Percentiles rank a stretch among this genome's conserved stretches.
Evolutionary conservation across 2,329 filamentous ascomycete genomes (phyloP).

Genomic region (Orbilia javanica): DNA sequence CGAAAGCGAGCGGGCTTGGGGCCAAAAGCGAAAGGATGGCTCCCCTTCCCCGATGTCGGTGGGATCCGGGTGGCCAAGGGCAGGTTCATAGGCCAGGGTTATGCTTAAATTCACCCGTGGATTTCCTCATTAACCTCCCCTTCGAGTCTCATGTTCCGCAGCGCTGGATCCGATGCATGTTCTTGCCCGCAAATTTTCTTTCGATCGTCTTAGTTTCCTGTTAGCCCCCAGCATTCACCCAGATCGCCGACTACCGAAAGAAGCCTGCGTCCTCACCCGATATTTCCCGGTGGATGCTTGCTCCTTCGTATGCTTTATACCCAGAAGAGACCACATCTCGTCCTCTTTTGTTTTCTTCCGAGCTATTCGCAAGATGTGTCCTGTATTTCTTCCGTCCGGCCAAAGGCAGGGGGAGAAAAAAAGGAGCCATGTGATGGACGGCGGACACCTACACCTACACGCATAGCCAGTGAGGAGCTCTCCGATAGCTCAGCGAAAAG

Average conservation of each 20-base stretch:
- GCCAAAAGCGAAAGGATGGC: neutral
- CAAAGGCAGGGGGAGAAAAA: neutral
- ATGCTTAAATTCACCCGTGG: slow-evolving; percentile 42
- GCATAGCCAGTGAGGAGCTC: slow-evolving; percentile 46
- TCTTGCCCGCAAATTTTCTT: slow-evolving; percentile 21
- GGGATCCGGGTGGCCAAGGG: slow-evolving; percentile 50
- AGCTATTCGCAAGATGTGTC: neutral
- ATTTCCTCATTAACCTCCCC: neutral
- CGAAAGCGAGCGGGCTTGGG: slow-evolving; percentile 13
- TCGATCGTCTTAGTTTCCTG: slow-evolving; percentile 3
- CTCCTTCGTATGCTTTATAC: slow-evolving; percentile 20
- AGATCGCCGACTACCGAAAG: slow-evolving; percentile 58
- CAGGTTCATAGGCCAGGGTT: slow-evolving; percentile 18
- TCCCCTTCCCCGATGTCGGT: slow-evolving; percentile 54
- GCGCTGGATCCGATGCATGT: slow-evolving; percentile 49
- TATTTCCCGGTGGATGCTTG: slow-evolving; percentile 56
- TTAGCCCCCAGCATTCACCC: slow-evolving; percentile 38
- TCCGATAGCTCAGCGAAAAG: neutral
- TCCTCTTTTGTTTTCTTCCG: slow-evolving; percentile 16
- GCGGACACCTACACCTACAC: neutral
- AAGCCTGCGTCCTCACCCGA: slow-evolving; percentile 51
- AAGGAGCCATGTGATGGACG: slow-evolving; percentile 51
- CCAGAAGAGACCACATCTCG: slow-evolving; percentile 35
- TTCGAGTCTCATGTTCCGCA: slow-evolving; percentile 19
- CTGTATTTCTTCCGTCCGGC: slow-evolving; percentile 38